Base-by-base conservation (phyloP, 495 filamentous ascomycete species). In the Rhypophila decipiens region DNA sequence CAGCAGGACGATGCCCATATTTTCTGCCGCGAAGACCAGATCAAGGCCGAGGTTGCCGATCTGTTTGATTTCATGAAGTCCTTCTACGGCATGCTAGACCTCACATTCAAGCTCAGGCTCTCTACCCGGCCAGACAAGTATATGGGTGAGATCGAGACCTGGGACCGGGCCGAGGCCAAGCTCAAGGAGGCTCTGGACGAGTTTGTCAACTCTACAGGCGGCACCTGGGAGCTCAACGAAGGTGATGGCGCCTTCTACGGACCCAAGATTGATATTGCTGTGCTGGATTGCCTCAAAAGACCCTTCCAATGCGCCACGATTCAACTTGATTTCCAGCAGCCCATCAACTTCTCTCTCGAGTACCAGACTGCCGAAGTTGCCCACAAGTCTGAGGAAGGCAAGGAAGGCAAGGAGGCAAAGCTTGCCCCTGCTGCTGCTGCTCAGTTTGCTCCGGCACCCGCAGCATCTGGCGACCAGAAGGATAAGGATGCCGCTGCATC, bases 161-260 rank as follows among this genome's bases (percentile, higher is more conserved):
- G 93, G 94, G 67, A 96, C 59, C 73, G 78, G 35, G 94, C 93
- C 17, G 94, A 97, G 61, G 73, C 69, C 4, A 85, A 84, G 60
- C 74, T 97, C 41, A 82, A 79, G 56, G 71, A 77, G 36, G 87
- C 90, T 23, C 72, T 98, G 47, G 77, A 90, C 50, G 76, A 84
- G 45, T 98, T 96, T 65, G 64, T 67, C 27, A 72, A 75, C 34
- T 69, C 67, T 15, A 58, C 66, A 4, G 79, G 73, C 31, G 85
- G 85, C 13, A 69, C 84, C 46, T 98, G 93, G 93, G 82, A 83
- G 58, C 74, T 95, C 19, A 93, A 97, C 57, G 81, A 86, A 42
- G 91, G 91, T 39, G 93, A 98, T 56, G 93, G 93, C 58, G 94
- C 93, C 24, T 98, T 97, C 71, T 97, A 97, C 58, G 94, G 93